Conservation (phyloP, 2,329 filamentous ascomycete species). For the Stromatinia cepivora region DNA sequence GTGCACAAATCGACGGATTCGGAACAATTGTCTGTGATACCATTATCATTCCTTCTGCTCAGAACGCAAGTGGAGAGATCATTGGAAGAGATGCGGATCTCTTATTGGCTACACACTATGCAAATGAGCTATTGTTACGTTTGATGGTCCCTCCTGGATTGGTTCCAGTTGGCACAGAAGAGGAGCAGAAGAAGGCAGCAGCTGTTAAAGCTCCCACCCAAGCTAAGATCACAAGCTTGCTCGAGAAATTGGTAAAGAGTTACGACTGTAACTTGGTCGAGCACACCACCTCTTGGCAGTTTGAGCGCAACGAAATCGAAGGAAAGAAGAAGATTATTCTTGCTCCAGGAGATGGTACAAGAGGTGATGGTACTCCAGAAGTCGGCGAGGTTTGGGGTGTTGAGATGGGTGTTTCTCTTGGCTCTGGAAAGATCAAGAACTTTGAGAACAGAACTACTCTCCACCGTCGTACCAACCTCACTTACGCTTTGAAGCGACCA, state of each 20-base stretch:
- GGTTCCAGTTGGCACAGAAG: slow-evolving; percentile 77
- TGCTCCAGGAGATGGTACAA: slow-evolving; percentile 78
- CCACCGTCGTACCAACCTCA: slow-evolving; percentile 88
- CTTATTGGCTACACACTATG: slow-evolving; percentile 86
- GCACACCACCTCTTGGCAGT: slow-evolving; percentile 96
- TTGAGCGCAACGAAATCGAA: slow-evolving; percentile 97
- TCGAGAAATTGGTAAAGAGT: slow-evolving; percentile 88
- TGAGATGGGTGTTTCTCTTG: slow-evolving; percentile 88
- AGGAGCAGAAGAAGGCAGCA: slow-evolving; percentile 92
- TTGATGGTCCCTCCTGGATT: slow-evolving; percentile 90
- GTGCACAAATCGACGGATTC: slow-evolving; percentile 96
- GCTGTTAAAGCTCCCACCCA: slow-evolving; percentile 81
- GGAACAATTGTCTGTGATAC: slow-evolving; percentile 96
- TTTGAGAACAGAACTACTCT: slow-evolving; percentile 85
- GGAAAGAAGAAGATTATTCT: slow-evolving; percentile 94
- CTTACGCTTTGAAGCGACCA: slow-evolving; percentile 89
- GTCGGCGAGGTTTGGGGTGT: slow-evolving; percentile 96
- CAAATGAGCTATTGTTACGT: slow-evolving; percentile 90
- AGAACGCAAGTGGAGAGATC: slow-evolving; percentile 62
- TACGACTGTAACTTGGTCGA: slow-evolving; percentile 94
- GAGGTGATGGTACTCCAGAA: slow-evolving; percentile 86
- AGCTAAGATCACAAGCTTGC: slow-evolving; percentile 77
- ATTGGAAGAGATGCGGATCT: slow-evolving; percentile 82
- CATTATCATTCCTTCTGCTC: slow-evolving; percentile 67
- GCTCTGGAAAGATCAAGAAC: slow-evolving; percentile 91